phyloP scores from a whole-genome alignment of 768 basidiomycete genomes.

The Coprinellus aureogranulatus region DNA sequence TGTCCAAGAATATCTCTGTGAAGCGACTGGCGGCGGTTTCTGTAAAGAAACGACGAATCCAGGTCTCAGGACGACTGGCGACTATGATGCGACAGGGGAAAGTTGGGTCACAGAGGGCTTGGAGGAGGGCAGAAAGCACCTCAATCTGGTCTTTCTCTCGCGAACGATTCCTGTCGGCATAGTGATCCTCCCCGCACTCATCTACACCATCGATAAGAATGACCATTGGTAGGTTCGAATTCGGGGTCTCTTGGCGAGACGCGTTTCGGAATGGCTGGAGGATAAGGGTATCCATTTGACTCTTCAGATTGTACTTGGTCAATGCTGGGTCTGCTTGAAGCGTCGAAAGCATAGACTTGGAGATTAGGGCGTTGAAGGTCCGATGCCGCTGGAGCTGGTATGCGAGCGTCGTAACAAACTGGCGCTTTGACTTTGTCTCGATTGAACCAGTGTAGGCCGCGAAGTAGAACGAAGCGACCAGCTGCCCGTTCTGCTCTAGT shows the following conservation, averaged over 20 bases:
- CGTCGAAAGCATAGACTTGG: neutral
- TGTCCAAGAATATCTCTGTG: neutral
- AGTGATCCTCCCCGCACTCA: neutral
- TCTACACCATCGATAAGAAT: slow-evolving; percentile 13
- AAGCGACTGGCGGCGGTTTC: neutral
- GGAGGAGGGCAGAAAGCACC: slow-evolving; percentile 1
- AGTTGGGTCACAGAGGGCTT: neutral
- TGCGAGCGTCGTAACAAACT: slow-evolving; percentile 1
- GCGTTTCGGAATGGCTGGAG: too few relatives aligned
- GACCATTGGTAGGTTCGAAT: neutral
- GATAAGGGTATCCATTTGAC: too few relatives aligned
- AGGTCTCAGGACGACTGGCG: slow-evolving; percentile 7
- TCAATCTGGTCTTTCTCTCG: neutral
- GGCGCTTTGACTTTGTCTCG: neutral
- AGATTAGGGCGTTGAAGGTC: neutral
- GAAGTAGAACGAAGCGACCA: slow-evolving; percentile 13
- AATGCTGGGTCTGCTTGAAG: neutral
- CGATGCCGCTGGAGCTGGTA: neutral
- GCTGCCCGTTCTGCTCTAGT: neutral
- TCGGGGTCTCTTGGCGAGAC: too few relatives aligned
- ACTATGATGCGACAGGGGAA: slow-evolving; percentile 2
- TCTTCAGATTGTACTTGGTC: neutral
- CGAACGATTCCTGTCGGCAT: neutral
- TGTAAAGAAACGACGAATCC: neutral
- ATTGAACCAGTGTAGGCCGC: neutral